These are phyloP conservation scores for Venturiaceae sp. DNA, from an alignment of 2,329 filamentous ascomycete genomes.

Conservation along the genomic window DNA sequence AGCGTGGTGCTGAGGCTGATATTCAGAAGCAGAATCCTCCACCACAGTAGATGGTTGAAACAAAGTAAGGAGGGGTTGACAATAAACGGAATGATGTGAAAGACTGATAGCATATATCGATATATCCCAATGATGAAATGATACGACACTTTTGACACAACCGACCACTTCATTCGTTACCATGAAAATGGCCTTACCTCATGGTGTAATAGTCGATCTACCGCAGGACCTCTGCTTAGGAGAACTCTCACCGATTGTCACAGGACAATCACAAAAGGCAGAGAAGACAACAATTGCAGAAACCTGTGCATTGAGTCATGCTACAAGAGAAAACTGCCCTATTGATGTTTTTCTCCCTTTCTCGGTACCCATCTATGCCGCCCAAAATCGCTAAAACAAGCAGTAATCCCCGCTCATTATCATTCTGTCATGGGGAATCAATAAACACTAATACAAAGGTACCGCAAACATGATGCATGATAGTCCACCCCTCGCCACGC, in stretches of 20 bases:
- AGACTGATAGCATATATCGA: background rate
- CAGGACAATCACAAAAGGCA: background rate
- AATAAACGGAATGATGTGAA: background rate
- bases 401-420: background rate
- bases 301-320: background rate
- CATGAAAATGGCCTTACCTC: too few relatives aligned
- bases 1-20: constrained; percentile 75
- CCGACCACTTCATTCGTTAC: background rate
- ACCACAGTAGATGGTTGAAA: background rate
- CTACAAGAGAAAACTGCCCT: constrained; percentile 1
- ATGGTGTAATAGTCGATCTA: too few relatives aligned
- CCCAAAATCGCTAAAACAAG: background rate
- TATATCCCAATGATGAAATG: background rate
- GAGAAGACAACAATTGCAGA: background rate
- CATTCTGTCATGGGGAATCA: background rate
- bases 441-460: background rate
- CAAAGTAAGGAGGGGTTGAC: too few relatives aligned
- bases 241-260: too few relatives aligned
- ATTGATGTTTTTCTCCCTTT: background rate
- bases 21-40: constrained; percentile 52
- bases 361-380: background rate
- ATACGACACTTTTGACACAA: background rate
- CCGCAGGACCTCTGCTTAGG: too few relatives aligned
- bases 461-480: background rate
- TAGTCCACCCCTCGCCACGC: background rate